Base-by-base conservation (phyloP, 345 rosid genomes). In the Kernera saxatilis region DNA sequence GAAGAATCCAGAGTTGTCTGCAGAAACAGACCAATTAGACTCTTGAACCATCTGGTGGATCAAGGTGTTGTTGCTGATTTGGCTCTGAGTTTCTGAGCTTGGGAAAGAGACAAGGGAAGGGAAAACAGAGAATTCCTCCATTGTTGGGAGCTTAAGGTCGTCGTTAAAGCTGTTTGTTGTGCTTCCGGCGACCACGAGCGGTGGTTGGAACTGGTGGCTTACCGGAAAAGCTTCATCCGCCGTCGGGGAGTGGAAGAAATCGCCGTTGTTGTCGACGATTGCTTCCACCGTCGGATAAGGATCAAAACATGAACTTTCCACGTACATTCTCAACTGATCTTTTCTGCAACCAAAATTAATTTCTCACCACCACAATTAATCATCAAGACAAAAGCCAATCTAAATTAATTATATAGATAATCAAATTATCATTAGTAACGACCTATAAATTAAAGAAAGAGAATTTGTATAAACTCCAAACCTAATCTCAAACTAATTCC, bases 271-370 rank as follows among this genome's bases (percentile, higher is more conserved):
- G 43, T 66, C 75, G 10, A 63, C 23, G 13, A 58, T 67, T 60
- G 50, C 77, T 43, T 76, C 87, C 26, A 76, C 44, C 46, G 71
- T 39, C 63, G 82, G 57, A 64, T 32, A 75, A 56, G 83, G 75
- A 44, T 82, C 86, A 78, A 81, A 88, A 58, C 77, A 82, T 30
- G 61, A 84, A 17, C 70, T 70, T 55, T 81, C 83, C 32, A 75
- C 83, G 56, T 76, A 81, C 93, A 82, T 81, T 68, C 13, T 50
- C n/a, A 39, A 48, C 67, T 3, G 9, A 26, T 67, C n/a, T 18
- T 51, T 18, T 15, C 79, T 76, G 79, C 52, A 56, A 62, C 46
- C 23, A 40, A 26, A 18, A 9, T 26, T 3, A n/a, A 13, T 61
- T 74, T 39, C n/a, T 19, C 23, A 45, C 13, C 0, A 33, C 21